Evolutionary conservation across 768 basidiomycete genomes (phyloP).

Genomic region (Vishniacozyma victoriae): DNA sequence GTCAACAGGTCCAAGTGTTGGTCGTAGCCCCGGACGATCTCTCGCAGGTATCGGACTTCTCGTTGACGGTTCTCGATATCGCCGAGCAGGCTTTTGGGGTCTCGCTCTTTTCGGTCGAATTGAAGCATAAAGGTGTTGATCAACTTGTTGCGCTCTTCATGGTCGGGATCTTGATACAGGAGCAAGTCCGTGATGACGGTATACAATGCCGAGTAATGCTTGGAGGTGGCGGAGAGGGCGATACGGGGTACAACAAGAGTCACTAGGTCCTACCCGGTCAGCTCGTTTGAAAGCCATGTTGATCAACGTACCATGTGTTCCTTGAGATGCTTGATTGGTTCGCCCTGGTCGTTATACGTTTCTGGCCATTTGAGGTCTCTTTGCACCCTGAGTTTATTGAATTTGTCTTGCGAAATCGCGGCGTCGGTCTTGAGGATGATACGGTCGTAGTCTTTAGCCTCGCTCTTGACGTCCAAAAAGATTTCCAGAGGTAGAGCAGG

Average conservation of each 20-base stretch:
- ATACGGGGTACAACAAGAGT: constrained; percentile 77
- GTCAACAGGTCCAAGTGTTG: constrained; percentile 45
- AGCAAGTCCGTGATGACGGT: constrained; percentile 79
- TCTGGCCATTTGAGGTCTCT: constrained; percentile 49
- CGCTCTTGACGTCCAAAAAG: constrained; percentile 74
- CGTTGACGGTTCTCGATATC: constrained; percentile 56
- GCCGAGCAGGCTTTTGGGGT: constrained; percentile 21
- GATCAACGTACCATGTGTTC: constrained; percentile 57
- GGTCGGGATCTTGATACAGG: constrained; percentile 81
- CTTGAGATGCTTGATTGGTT: constrained; percentile 54
- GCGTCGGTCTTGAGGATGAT: constrained; percentile 84
- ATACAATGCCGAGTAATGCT: constrained; percentile 77
- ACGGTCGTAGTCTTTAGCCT: constrained; percentile 76
- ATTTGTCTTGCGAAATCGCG: constrained; percentile 82
- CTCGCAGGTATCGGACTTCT: constrained; percentile 57
- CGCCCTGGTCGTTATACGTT: constrained; percentile 22
- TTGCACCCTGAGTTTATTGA: constrained; percentile 77
- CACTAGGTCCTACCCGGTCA: constrained; percentile 63
- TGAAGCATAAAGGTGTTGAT: constrained; percentile 76
- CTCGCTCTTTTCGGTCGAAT: constrained; percentile 56
- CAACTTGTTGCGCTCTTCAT: constrained; percentile 68
- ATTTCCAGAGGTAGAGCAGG: constrained; percentile 78
- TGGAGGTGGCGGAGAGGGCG: constrained; percentile 74
- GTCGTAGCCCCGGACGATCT: constrained; percentile 46
- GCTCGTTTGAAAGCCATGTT: not conserved